Percentiles rank a stretch among this genome's conserved stretches.
phyloP scores from a whole-genome alignment of 2,329 filamentous ascomycete genomes.

The Alternaria triticimaculans region DNA sequence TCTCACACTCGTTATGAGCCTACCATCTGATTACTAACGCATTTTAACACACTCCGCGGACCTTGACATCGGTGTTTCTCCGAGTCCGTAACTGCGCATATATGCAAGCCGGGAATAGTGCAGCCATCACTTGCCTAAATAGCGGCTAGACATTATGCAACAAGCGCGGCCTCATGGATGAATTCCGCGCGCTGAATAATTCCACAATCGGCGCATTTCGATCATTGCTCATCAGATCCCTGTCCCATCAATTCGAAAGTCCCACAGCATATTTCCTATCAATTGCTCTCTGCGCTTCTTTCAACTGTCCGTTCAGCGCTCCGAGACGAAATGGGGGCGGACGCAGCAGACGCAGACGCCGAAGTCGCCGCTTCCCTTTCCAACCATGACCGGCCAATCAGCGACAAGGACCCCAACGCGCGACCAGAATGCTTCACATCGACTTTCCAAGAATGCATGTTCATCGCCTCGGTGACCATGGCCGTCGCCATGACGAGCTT shows the following conservation, averaged over 20 bases:
- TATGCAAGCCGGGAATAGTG: background rate
- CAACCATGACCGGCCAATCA: constrained; percentile 21
- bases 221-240: background rate
- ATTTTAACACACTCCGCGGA: background rate
- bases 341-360: constrained; percentile 18
- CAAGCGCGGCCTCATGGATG: constrained; percentile 8
- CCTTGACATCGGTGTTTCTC: background rate
- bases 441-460: constrained; percentile 68
- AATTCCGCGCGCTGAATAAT: constrained; percentile 30
- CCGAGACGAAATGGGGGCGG: constrained; percentile 15
- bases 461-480: constrained; percentile 71
- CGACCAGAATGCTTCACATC: constrained; percentile 67
- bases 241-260: background rate
- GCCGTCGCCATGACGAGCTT: constrained; percentile 69
- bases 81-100: background rate
- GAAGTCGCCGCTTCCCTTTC: constrained; percentile 16
- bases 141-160: background rate
- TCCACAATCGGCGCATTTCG: background rate
- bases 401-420: constrained; percentile 38
- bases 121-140: constrained; percentile 3
- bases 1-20: background rate
- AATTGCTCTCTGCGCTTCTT: background rate
- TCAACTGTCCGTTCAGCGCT: background rate
- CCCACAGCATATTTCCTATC: background rate
- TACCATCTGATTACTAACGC: background rate